phyloP scores from a whole-genome alignment of 2,329 filamentous ascomycete genomes.

The Sclerotinia sclerotiorum region DNA sequence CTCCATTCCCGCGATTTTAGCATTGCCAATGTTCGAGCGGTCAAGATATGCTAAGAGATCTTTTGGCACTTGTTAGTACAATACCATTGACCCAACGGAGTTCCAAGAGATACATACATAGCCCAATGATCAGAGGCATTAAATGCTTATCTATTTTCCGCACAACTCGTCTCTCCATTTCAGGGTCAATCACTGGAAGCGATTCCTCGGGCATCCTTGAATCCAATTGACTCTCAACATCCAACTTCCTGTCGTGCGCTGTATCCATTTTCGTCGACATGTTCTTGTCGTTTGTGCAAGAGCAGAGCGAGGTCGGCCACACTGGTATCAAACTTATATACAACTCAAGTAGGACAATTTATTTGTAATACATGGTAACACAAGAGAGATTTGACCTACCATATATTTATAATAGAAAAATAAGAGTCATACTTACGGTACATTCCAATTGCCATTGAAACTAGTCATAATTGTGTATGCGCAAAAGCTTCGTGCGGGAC shows the following conservation, averaged over 20 bases:
- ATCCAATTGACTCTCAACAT: conserved; percentile 1
- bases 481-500: neutral
- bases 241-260: neutral
- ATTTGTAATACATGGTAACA: conserved; percentile 5
- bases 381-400: neutral
- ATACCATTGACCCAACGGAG: neutral
- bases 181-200: conserved; percentile 14
- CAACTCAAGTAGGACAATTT: neutral
- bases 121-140: conserved; percentile 42
- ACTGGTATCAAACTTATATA: neutral
- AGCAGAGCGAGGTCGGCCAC: neutral
- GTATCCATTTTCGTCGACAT: neutral
- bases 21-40: conserved; percentile 55
- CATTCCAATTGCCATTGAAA: neutral
- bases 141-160: conserved; percentile 59
- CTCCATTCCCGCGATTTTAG: conserved; percentile 53
- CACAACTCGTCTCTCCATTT: conserved; percentile 51
- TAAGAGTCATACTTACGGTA: neutral
- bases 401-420: neutral
- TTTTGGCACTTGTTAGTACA: conserved; percentile 29
- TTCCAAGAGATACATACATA: conserved; percentile 25
- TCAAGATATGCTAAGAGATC: conserved; percentile 50
- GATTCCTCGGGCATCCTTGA: neutral
- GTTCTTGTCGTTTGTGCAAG: neutral
- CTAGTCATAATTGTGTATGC: neutral